Base-by-base conservation (phyloP, 371 early-diverging fungal genomes). In the Phascolomyces articulosus region DNA sequence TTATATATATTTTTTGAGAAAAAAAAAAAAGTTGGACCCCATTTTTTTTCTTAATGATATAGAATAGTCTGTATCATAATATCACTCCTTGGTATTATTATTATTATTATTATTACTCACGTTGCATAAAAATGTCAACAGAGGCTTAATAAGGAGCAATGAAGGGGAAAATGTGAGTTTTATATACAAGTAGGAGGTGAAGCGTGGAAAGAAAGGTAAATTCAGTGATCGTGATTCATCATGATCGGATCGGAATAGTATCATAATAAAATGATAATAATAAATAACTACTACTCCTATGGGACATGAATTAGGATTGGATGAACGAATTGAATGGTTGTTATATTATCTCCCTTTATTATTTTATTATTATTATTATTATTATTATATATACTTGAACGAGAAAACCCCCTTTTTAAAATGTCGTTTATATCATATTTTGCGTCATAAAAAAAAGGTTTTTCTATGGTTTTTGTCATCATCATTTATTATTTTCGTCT, bases 81-180 rank as follows among this genome's bases (percentile, higher is more conserved):
- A n/a, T n/a, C 23, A 51, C 51, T 51, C 51, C 51, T 51, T 20
- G 51, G 24, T 15, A 23, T 24, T 51, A 34, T 34, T 34, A 34
- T 34, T 34, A 34, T 34, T 34, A 11, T 34, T 34, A n/a, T n/a
- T n/a, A n/a, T 51, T 51, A 24, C 51, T 24, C 51, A 51, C 51
- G 24, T 51, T 51, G 51, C 51, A 51, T 51, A 51, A 51, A n/a
- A 6, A 51, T 51, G 51, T 51, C 51, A 51, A 51, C 51, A 51
- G 24, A 51, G 51, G 24, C 23, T 13, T 31, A 55, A 18, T 13
- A 23, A 55, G 34, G 31, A 55, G 31, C 29, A 34, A 34, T 9
- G 11, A 31, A 9, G 34, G 34, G 34, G 34, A 2, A 2, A 2
- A n/a, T n/a, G n/a, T n/a, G n/a, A n/a, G n/a, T n/a, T n/a, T n/a